Base-by-base conservation (phyloP, 345 rosid species). In the Acer campestre region DNA sequence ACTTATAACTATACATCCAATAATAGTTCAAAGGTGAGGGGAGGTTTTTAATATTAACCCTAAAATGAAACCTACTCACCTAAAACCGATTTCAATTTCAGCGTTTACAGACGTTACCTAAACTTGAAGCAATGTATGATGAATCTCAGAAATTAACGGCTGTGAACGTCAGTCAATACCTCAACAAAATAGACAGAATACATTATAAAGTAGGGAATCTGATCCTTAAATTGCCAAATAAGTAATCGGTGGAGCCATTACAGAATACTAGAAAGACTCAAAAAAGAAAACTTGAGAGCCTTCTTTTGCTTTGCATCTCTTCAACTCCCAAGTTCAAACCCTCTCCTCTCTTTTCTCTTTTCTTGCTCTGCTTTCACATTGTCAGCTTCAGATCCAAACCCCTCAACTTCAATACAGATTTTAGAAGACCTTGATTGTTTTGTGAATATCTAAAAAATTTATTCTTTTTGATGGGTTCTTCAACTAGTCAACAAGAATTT, bases 401-500 rank as follows among this genome's bases (percentile, higher is more conserved):
- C 25, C 58, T 17, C 20, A 48, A 17, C 17, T 31, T 13, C 31
- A 11, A 22, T 23, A 12, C 18, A 44, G 27, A 3, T 8, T 67
- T 71, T 53, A 42, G 46, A 42, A 42, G 1, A 11, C 46, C 46
- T 42, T 42, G 46, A 9, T 8, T 42, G 46, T 42, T 42, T 42
- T 42, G 46, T 9, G 46, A 42, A 42, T 9, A 7, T 42, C 46
- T 8, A 8, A 42, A 42, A 4, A 0, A 1, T 42, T 42, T 42
- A 42, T 55, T 10, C 13, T 7, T 18, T 31, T 16, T 63, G 66
- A 89, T 92, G 93, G 94, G 84, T 67, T 86, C 88, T 10, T 88
- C 93, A 23, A 80, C 92, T 77, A 87, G 83, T 73, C 92, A 86
- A 70, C 85, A 90, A 53, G 94, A 91, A 74, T 90, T 91, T 71